A percentile compares a stretch with the other conserved stretches of the same genome.
Conservation (phyloP, 441 rosid genomes). For the Syzygium syzygioides region DNA sequence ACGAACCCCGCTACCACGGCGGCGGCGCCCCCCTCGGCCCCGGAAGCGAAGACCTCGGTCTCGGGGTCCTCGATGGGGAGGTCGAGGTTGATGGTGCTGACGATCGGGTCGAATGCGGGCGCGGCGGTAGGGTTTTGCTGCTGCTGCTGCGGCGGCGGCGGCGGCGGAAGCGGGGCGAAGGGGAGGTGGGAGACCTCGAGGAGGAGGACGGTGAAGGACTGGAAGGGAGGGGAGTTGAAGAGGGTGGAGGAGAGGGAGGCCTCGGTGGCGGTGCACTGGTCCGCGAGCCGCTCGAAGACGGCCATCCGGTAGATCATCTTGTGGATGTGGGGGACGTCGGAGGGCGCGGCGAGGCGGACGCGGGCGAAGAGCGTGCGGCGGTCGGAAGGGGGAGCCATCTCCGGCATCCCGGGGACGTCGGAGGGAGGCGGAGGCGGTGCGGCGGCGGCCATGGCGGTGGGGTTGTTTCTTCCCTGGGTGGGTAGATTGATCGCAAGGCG, state of each 20-base stretch:
- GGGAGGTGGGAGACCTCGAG: conserved; percentile 66
- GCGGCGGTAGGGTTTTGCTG: neutral
- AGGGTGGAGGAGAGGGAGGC: conserved; percentile 63
- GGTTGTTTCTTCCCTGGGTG: neutral
- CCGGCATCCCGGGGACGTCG: conserved; percentile 46
- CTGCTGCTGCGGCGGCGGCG: neutral
- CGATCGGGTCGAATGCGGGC: conserved; percentile 18
- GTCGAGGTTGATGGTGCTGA: conserved; percentile 35
- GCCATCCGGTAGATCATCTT: conserved; percentile 89
- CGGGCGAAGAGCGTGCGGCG: conserved; percentile 66
- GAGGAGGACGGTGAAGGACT: conserved; percentile 80
- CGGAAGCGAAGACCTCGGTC: conserved; percentile 28
- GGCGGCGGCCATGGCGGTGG: conserved; percentile 65
- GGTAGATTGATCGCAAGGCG: neutral
- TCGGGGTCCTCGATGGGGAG: conserved; percentile 55
- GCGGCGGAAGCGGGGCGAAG: conserved; percentile 10
- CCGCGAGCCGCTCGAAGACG: conserved; percentile 61
- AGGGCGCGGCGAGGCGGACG: conserved; percentile 74
- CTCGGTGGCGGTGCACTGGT: conserved; percentile 74
- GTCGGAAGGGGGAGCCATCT: conserved; percentile 12
- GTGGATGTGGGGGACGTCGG: conserved; percentile 80
- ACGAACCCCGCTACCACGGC: conserved; percentile 70
- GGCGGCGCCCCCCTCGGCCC: conserved; percentile 11
- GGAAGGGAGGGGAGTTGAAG: conserved; percentile 64
- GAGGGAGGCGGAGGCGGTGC: conserved; percentile 89